Percentiles rank a stretch among this genome's conserved stretches.
Evolutionary conservation across 768 basidiomycete species (phyloP).

Genomic region (Candolleomyces efflorescens): DNA sequence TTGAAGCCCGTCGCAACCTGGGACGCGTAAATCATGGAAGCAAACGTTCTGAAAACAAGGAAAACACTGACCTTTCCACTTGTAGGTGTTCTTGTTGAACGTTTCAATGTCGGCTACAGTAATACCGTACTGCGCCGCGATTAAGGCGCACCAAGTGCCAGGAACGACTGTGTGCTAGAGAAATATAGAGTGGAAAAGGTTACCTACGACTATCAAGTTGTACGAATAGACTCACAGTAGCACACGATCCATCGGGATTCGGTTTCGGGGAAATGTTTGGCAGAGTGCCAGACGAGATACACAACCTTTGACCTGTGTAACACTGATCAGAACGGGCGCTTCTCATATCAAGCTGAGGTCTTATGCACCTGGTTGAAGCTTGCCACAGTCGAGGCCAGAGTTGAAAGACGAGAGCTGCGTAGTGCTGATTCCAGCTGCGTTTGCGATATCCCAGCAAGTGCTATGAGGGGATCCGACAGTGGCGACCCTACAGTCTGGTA

Average conservation of each 20-base stretch:
- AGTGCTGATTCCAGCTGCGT: background rate
- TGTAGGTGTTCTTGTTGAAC: constrained; percentile 15
- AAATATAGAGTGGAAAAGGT: background rate
- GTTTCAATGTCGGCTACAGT: constrained; percentile 16
- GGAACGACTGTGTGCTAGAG: constrained; percentile 11
- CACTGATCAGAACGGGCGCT: background rate
- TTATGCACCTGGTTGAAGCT: background rate
- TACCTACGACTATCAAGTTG: too few species aligned
- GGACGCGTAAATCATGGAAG: background rate
- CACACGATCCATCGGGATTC: background rate
- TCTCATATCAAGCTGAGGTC: background rate
- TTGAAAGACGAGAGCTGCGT: background rate
- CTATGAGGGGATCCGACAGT: constrained; percentile 10
- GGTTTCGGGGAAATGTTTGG: background rate
- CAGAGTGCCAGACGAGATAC: background rate
- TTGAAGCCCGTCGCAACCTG: constrained; percentile 17
- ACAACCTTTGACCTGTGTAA: background rate
- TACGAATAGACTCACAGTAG: background rate
- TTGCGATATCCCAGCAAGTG: constrained; percentile 10
- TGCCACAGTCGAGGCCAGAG: background rate
- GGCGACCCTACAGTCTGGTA: constrained; percentile 9
- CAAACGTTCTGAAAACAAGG: background rate
- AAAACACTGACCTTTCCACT: constrained; percentile 14
- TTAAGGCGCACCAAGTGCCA: constrained; percentile 10
- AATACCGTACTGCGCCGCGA: constrained; percentile 15